Percentiles rank a stretch among this genome's conserved stretches.
Conservation (phyloP, 129 eudicot species). For the Logfia minima region DNA sequence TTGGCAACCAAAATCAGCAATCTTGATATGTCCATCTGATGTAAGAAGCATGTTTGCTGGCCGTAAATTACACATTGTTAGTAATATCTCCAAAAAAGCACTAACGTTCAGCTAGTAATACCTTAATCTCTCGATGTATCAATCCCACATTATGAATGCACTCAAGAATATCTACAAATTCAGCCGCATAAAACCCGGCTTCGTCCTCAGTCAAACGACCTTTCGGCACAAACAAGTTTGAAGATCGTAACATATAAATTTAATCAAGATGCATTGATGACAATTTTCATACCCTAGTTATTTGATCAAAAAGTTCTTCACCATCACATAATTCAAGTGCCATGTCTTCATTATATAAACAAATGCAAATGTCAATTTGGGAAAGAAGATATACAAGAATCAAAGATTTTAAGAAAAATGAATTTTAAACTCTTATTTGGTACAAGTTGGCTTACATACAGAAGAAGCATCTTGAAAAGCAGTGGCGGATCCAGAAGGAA, state of each 20-base stretch:
- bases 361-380: too few relatives aligned
- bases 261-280: too few relatives aligned
- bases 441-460: too few relatives aligned
- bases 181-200: slow-evolving; percentile 78
- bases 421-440: too few relatives aligned
- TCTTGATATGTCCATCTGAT: slow-evolving; percentile 68
- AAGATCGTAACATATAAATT: neutral
- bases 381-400: too few relatives aligned
- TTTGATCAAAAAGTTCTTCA: too few relatives aligned
- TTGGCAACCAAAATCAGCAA: slow-evolving; percentile 92
- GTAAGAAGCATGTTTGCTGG: slow-evolving; percentile 58
- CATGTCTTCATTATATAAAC: too few relatives aligned
- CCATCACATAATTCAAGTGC: too few relatives aligned
- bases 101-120: slow-evolving; percentile 16
- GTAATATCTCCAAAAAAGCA: neutral
- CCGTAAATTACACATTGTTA: slow-evolving; percentile 38
- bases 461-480: too few relatives aligned
- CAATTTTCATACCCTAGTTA: too few relatives aligned
- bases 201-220: slow-evolving; percentile 72
- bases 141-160: slow-evolving; percentile 72
- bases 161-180: slow-evolving; percentile 78
- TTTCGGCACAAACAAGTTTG: slow-evolving; percentile 43
- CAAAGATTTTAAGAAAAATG: too few relatives aligned
- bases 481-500: too few relatives aligned
- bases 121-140: slow-evolving; percentile 80